Conservation (phyloP, 2,329 filamentous ascomycete genomes). For the Ceratocystis harringtonii region DNA sequence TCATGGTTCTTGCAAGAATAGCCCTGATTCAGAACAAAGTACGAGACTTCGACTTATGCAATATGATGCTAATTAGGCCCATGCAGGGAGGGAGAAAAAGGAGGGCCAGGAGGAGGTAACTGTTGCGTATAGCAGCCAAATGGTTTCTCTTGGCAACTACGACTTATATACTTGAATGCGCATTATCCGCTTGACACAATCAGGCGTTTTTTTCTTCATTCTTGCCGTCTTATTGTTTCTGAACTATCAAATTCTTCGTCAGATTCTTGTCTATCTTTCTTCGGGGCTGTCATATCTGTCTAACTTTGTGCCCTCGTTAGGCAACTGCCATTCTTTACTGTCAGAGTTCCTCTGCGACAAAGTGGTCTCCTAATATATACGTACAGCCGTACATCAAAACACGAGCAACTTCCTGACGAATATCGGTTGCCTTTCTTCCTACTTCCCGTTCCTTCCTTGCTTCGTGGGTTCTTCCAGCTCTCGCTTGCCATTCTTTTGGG, state of each 20-base stretch:
- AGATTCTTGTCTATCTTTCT: neutral
- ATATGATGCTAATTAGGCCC: neutral
- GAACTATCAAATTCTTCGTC: neutral
- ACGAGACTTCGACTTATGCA: neutral
- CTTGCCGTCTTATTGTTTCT: neutral
- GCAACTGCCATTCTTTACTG: neutral
- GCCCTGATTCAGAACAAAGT: neutral
- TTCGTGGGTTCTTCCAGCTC: neutral
- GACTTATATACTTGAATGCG: neutral
- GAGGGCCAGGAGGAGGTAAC: neutral
- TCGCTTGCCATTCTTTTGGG: neutral
- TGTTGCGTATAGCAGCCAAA: too few species aligned
- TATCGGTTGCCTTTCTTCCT: neutral
- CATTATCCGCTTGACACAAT: neutral
- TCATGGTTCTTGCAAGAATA: neutral
- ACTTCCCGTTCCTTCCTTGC: neutral
- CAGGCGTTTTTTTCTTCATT: neutral
- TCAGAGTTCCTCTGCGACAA: neutral
- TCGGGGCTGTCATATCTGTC: neutral
- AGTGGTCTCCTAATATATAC: neutral
- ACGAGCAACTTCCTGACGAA: neutral
- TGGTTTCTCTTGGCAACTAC: neutral
- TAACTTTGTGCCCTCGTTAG: neutral
- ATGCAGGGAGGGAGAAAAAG: neutral
- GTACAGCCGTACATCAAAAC: neutral